These are phyloP conservation scores for Pogostemon cablin DNA, from an alignment of 257 asterid species.

Conservation along the genomic window DNA sequence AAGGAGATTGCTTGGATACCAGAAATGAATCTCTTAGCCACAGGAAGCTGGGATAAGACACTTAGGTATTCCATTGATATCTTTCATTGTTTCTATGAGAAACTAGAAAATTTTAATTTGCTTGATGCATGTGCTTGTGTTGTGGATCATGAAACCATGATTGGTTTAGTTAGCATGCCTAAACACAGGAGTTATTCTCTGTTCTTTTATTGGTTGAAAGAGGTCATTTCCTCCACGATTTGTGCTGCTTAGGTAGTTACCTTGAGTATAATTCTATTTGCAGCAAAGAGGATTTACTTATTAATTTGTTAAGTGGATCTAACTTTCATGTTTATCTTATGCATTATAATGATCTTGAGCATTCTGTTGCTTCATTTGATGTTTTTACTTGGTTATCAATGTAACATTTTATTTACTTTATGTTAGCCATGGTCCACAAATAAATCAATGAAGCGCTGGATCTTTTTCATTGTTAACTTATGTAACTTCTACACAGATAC, in stretches of 20 bases:
- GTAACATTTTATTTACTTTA: conserved; percentile 2
- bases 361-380: conserved; percentile 12
- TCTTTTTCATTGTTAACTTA: not conserved
- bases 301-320: not conserved
- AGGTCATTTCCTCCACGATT: not conserved
- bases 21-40: conserved; percentile 81
- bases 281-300: conserved; percentile 24
- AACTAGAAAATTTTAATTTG: not conserved
- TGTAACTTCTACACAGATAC: not conserved
- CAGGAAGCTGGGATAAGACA: conserved; percentile 97
- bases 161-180: not conserved
- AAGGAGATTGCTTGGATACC: conserved; percentile 94
- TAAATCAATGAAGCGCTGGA: not conserved
- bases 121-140: conserved; percentile 4
- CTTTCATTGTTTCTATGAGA: conserved; percentile 21
- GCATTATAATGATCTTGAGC: not conserved
- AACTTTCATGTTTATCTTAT: not conserved
- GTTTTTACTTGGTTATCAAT: not conserved
- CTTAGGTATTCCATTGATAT: conserved; percentile 55
- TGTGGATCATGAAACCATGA: not conserved
- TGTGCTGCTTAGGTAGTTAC: conserved; percentile 12
- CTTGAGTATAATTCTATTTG: conserved; percentile 6
- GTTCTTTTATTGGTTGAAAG: conserved; percentile 2
- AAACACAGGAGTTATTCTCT: not conserved
- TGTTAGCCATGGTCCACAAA: conserved; percentile 2